Percentiles rank a stretch among this genome's conserved stretches.
phyloP scores from a whole-genome alignment of 2,329 filamentous ascomycete species.

The Calonectria montana region DNA sequence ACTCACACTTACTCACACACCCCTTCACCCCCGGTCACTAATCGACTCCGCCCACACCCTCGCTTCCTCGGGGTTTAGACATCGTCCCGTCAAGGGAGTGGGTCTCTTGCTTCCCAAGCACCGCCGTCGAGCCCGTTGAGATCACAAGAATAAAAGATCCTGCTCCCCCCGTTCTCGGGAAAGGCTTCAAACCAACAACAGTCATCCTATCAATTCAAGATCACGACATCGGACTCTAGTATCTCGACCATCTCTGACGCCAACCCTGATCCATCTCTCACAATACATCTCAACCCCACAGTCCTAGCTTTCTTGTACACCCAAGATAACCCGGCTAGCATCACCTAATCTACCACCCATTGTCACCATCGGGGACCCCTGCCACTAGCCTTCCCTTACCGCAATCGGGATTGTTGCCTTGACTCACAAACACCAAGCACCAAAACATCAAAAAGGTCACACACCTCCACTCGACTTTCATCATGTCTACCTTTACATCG shows the following conservation, averaged over 20 bases:
- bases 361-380: slow-evolving; percentile 47
- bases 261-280: slow-evolving; percentile 21
- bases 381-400: slow-evolving; percentile 43
- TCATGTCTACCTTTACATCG: slow-evolving; percentile 46
- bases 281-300: slow-evolving; percentile 24
- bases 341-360: slow-evolving; percentile 45
- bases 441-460: slow-evolving; percentile 39
- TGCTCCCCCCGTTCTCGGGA: slow-evolving; percentile 32
- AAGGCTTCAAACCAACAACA: slow-evolving; percentile 23
- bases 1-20: slow-evolving; percentile 5
- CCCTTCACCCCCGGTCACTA: neutral
- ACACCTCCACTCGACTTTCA: slow-evolving; percentile 36
- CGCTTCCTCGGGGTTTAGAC: slow-evolving; percentile 13
- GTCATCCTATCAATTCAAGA: slow-evolving; percentile 16
- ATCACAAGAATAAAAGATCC: slow-evolving; percentile 43
- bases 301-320: slow-evolving; percentile 25
- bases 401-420: slow-evolving; percentile 46
- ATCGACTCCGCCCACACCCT: slow-evolving; percentile 1
- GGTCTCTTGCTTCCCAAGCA: slow-evolving; percentile 27
- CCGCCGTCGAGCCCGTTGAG: slow-evolving; percentile 39
- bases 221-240: slow-evolving; percentile 18
- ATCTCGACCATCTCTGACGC: slow-evolving; percentile 20
- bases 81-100: slow-evolving; percentile 45
- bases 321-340: slow-evolving; percentile 35
- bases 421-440: slow-evolving; percentile 39